Evolutionary conservation across 495 filamentous ascomycete genomes (phyloP), one percentile per base, ranked within the genome.

Genomic region (Penicillium bialowiezense): DNA sequence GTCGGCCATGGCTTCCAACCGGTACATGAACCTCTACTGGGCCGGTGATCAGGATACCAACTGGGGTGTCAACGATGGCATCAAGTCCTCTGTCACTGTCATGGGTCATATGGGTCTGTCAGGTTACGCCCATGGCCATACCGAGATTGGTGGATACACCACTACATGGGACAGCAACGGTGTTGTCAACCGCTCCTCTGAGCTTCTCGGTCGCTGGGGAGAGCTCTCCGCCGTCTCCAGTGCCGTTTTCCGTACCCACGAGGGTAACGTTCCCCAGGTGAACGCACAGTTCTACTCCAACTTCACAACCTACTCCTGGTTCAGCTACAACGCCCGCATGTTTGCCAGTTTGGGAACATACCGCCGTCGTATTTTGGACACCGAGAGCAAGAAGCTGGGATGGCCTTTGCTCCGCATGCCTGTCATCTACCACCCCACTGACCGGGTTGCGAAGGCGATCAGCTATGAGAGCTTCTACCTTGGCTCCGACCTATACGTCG

Each of bases 381-480:
- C 59, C 19, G 59, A 62, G 19, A 59, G 59, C 39, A 59, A 56
- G 37, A 38, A 39, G 1, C 18, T 42, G n/a, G 55, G 55, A 28
- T 62, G 59, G 59, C 56, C 59, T 21, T 51, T 62, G 44, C 32
- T 62, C 12, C 45, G 59, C 21, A 62, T 62, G 59, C 59, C 59
- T 0, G 59, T 62, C 3, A 41, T 62, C 33, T 62, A 62, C 32
- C 43, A 62, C 42, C 56, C 59, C 3, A 36, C 50, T n/a, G 59
- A 59, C 7, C n/a, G 14, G 9, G 41, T 44, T 31, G 59, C 59
- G 0, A 59, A 56, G 50, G 43, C 38, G 1, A 59, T 59, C 36
- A 62, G 59, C 52, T 59, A 56, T 28, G 46, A 62, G 35, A 62
- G 59, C 56, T 62, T 54, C 41, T 59, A 51, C 43, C 52, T 62